Percentiles rank a stretch among this genome's conserved stretches.
Conservation (phyloP, 306 rosid species). For the Citrullus amarus region DNA sequence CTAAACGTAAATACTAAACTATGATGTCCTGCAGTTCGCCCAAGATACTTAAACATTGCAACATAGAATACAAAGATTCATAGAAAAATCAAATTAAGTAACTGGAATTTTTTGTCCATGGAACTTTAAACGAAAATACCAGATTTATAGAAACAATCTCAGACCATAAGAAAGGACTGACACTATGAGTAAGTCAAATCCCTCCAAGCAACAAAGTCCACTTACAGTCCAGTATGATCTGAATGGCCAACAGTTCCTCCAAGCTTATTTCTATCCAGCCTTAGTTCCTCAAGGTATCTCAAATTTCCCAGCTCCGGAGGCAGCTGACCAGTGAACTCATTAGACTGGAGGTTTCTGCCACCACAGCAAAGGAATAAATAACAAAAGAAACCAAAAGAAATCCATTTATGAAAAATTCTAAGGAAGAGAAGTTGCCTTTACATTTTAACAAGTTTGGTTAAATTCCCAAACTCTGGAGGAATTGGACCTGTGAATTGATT, state of each 20-base stretch:
- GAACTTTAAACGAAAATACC: not conserved
- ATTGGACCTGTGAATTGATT: constrained; percentile 78
- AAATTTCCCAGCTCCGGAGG: constrained; percentile 63
- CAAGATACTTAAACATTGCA: not conserved
- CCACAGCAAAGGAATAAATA: constrained; percentile 13
- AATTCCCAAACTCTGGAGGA: constrained; percentile 78
- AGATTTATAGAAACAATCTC: not conserved
- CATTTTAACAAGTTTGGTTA: constrained; percentile 49
- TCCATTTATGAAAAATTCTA: constrained; percentile 9
- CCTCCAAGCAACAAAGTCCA: not conserved
- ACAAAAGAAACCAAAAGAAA: not conserved
- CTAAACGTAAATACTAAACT: not conserved
- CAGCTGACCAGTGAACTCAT: constrained; percentile 58
- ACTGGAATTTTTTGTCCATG: not conserved
- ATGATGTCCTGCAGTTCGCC: not conserved
- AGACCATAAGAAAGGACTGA: not conserved
- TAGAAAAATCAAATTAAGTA: not conserved
- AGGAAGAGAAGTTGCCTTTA: constrained; percentile 19
- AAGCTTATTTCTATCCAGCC: constrained; percentile 75
- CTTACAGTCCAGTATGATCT: constrained; percentile 48
- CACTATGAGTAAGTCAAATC: not conserved
- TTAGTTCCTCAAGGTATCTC: constrained; percentile 59
- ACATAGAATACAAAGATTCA: not conserved
- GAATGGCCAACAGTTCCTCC: constrained; percentile 55
- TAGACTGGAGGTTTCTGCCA: constrained; percentile 78